Percentiles rank a stretch among this genome's conserved stretches.
These are phyloP conservation scores for Lepraria neglecta DNA, from an alignment of 495 filamentous ascomycete genomes.

Conservation along the genomic window DNA sequence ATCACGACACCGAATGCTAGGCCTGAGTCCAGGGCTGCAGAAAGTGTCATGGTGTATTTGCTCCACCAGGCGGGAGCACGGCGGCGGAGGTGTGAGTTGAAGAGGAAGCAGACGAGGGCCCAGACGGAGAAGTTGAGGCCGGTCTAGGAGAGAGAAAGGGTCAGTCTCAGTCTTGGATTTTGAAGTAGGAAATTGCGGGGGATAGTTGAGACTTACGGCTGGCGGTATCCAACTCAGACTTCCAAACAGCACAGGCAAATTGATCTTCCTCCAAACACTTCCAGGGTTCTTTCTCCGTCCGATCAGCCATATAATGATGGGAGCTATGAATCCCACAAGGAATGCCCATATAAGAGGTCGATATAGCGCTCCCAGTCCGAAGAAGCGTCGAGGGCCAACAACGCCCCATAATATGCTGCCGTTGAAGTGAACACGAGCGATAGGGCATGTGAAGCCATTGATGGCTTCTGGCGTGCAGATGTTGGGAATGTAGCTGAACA, in stretches of 20 bases:
- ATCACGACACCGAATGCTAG: conserved; percentile 72
- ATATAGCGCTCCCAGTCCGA: conserved; percentile 66
- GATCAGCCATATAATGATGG: conserved; percentile 60
- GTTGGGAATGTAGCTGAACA: conserved; percentile 68
- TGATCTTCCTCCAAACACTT: conserved; percentile 56
- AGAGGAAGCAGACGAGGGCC: conserved; percentile 73
- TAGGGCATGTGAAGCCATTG: conserved; percentile 82
- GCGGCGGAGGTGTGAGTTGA: conserved; percentile 67
- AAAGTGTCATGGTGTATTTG: conserved; percentile 84
- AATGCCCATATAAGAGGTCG: conserved; percentile 70
- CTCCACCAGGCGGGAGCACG: conserved; percentile 70
- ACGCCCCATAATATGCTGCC: conserved; percentile 86
- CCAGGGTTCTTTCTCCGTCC: conserved; percentile 40
- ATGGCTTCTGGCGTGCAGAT: conserved; percentile 72
- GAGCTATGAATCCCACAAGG: conserved; percentile 61
- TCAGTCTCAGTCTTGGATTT: conserved; percentile 14
- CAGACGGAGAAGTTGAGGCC: conserved; percentile 79
- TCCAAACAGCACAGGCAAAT: conserved; percentile 66
- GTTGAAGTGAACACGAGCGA: conserved; percentile 85
- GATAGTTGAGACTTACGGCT: conserved; percentile 36
- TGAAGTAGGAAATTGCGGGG: conserved; percentile 13
- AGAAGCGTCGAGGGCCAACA: conserved; percentile 71
- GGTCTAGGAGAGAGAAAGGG: conserved; percentile 36
- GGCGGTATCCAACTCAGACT: conserved; percentile 76
- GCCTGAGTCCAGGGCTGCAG: conserved; percentile 74